Base-by-base conservation (phyloP, 2,329 filamentous ascomycete genomes). In the Ophiostoma triangulosporum region DNA sequence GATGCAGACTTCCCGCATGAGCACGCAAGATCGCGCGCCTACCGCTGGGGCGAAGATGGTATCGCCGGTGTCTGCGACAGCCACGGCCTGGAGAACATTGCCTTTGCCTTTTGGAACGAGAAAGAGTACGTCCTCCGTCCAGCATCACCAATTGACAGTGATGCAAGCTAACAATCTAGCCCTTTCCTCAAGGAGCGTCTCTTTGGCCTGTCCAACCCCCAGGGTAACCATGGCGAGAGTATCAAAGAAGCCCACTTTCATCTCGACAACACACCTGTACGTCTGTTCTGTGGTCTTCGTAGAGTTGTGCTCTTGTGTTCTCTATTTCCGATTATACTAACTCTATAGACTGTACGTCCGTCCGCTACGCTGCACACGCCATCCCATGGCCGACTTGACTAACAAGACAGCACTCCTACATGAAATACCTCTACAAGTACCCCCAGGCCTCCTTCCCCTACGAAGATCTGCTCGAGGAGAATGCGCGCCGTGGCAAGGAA, bases 381-480 rank as follows among this genome's bases (percentile, higher is more conserved):
- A 22, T 20, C 17, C 7, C n/a, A n/a, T n/a, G n/a, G 20, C 20
- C 38, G 51, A 52, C 31, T 32, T 27, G n/a, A 51, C 54, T 35
- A 20, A 48, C 40, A 9, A 14, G 17, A 14, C 66, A 90, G 86
- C 90, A 96, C 69, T 95, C 91, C 27, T 97, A 97, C 73, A 97
- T 97, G 91, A 97, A 97, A 69, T 94, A 83, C 64, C 83, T 97
- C 60, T 97, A 97, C 78, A 97, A 97, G 69, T 94, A 96, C 63
- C 93, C 93, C 0, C 91, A 97, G 69, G 79, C 78, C 62, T 81
- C 84, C 58, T 97, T 97, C 63, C 93, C 91, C 2, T 97, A 97
- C 72, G 77, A 96, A 67, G 82, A 95, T 59, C 74, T 97, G 48
- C 72, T 94, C 59, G 74, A 87, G 59, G 88, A 94, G 64, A 97